A percentile compares a stretch with the other conserved stretches of the same genome.
Evolutionary conservation across 2,329 filamentous ascomycete species (phyloP).

Genomic region (Nannizzia gypsea): DNA sequence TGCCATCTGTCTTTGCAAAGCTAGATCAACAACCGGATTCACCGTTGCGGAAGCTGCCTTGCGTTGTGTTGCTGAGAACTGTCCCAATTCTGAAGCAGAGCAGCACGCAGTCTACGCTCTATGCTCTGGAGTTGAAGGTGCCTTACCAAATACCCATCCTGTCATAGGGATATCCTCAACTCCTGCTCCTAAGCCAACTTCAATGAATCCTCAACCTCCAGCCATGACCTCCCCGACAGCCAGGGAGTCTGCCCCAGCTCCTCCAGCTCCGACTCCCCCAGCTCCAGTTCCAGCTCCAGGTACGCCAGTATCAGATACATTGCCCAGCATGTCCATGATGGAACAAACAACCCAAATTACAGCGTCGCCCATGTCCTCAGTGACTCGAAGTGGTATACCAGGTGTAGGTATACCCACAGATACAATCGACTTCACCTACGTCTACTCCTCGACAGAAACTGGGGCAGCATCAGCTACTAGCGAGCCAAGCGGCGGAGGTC

Average conservation of each 20-base stretch:
- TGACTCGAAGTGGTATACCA: neutral
- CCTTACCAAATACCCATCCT: conserved; percentile 48
- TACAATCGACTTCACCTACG: conserved; percentile 4
- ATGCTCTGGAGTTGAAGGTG: conserved; percentile 42
- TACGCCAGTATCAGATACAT: neutral
- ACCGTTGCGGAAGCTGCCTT: conserved; percentile 62
- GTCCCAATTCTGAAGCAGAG: conserved; percentile 36
- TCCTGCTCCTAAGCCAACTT: conserved; percentile 12
- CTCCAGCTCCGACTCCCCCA: neutral
- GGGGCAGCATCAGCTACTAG: neutral
- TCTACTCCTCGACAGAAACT: neutral
- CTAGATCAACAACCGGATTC: conserved; percentile 48
- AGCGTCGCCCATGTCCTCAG: neutral
- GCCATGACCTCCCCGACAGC: neutral
- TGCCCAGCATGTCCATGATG: neutral
- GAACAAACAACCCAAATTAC: neutral
- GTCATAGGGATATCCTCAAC: conserved; percentile 11
- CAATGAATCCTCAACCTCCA: conserved; percentile 7
- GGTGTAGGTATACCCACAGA: neutral
- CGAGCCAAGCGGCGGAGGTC: neutral
- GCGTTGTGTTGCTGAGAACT: conserved; percentile 52
- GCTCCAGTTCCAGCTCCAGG: neutral
- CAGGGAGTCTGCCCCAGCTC: neutral
- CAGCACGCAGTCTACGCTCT: conserved; percentile 42
- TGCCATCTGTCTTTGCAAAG: conserved; percentile 53